phyloP scores from a whole-genome alignment of 2,329 filamentous ascomycete genomes.

The Xylaria digitata region DNA sequence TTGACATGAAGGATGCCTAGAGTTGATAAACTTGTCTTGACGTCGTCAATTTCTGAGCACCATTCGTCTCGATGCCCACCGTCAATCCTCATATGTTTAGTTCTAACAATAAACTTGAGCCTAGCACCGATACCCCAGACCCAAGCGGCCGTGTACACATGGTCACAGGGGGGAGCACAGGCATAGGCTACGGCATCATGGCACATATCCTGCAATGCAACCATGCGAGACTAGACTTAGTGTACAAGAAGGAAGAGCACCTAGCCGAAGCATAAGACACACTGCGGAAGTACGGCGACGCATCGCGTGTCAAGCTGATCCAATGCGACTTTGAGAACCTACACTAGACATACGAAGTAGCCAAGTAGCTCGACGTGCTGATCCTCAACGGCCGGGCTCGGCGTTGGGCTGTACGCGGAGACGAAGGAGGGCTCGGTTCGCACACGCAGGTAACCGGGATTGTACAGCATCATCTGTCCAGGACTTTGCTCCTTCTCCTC shows the following conservation, averaged over 20 bases:
- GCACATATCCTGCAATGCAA: slow-evolving; percentile 65
- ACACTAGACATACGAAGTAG: slow-evolving; percentile 58
- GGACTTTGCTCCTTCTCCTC: slow-evolving; percentile 58
- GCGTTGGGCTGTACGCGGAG: slow-evolving; percentile 60
- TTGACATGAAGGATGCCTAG: neutral
- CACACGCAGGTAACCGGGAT: slow-evolving; percentile 48
- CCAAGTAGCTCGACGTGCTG: slow-evolving; percentile 58
- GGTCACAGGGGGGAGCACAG: slow-evolving; percentile 61
- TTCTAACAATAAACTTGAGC: slow-evolving; percentile 40
- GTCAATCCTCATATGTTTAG: slow-evolving; percentile 33
- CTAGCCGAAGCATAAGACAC: slow-evolving; percentile 57
- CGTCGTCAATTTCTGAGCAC: neutral
- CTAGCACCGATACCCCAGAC: slow-evolving; percentile 42
- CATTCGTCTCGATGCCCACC: neutral
- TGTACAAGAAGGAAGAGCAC: slow-evolving; percentile 62
- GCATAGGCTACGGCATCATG: slow-evolving; percentile 63
- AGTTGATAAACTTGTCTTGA: neutral
- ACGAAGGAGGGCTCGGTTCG: slow-evolving; percentile 57
- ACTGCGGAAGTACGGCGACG: slow-evolving; percentile 58
- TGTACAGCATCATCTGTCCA: slow-evolving; percentile 59
- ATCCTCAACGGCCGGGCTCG: slow-evolving; percentile 62
- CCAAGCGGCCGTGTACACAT: slow-evolving; percentile 49
- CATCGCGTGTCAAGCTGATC: slow-evolving; percentile 56
- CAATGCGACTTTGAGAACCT: slow-evolving; percentile 60
- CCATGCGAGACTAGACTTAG: slow-evolving; percentile 58